Conservation (phyloP, 108 stramenopile species). For the Pseudonitzschia delicatissima region DNA sequence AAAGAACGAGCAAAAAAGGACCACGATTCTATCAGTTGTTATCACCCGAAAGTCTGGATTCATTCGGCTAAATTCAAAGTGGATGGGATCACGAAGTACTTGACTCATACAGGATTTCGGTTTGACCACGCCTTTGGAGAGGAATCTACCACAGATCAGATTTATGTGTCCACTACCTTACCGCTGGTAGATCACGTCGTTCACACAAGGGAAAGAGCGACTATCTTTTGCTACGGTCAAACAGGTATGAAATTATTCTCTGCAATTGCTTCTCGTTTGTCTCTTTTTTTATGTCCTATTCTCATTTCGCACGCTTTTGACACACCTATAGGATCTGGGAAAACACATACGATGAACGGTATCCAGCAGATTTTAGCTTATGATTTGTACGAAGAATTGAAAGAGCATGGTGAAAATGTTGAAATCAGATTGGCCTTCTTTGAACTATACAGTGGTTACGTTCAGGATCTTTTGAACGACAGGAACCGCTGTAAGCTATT, state of each 20-base stretch:
- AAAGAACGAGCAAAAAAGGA: constrained; percentile 80
- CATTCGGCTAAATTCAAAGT: constrained; percentile 95
- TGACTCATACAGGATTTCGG: constrained; percentile 89
- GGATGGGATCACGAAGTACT: constrained; percentile 98
- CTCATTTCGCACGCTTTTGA: constrained; percentile 19
- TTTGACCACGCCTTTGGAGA: constrained; percentile 96
- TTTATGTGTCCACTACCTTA: constrained; percentile 82
- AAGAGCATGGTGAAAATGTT: constrained; percentile 24
- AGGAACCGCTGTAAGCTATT: constrained; percentile 87
- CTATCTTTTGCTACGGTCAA: constrained; percentile 93
- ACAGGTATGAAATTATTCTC: constrained; percentile 24
- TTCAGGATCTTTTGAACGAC: constrained; percentile 94
- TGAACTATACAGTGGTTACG: constrained; percentile 96
- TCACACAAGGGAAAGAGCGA: constrained; percentile 67
- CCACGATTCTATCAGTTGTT: constrained; percentile 93
- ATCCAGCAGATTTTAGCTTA: constrained; percentile 87
- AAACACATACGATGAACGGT: constrained; percentile 95
- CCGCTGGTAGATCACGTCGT: constrained; percentile 91
- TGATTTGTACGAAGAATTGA: constrained; percentile 76
- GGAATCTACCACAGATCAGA: constrained; percentile 58
- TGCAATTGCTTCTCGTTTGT: not conserved
- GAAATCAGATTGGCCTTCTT: constrained; percentile 72
- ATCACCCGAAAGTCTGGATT: constrained; percentile 91
- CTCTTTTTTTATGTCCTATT: not conserved
- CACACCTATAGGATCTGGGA: constrained; percentile 52